A percentile compares a stretch with the other conserved stretches of the same genome.
These are phyloP conservation scores for Schizosaccharomyces octosporus DNA, from an alignment of 805 yeast species.

Conservation along the genomic window DNA sequence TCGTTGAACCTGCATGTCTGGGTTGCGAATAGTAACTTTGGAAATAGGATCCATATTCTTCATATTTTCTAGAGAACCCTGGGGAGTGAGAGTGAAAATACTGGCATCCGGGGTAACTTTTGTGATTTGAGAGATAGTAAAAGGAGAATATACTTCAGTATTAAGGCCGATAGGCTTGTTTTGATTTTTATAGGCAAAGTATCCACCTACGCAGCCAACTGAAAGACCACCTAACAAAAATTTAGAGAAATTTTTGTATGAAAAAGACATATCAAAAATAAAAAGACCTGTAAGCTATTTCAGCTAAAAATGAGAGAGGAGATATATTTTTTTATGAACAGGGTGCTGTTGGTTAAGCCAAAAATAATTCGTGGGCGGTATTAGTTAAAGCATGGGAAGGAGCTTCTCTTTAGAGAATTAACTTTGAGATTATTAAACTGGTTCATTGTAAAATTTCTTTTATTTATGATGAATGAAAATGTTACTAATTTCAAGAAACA, in stretches of 20 bases:
- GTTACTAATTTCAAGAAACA: no score
- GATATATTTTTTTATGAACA: no score
- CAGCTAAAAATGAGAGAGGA: no score
- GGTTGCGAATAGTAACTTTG: not conserved
- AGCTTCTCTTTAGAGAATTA: no score
- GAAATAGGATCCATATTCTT: not conserved
- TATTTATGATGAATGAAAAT: no score
- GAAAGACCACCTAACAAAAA: not conserved
- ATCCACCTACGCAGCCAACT: not conserved
- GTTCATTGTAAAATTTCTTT: no score
- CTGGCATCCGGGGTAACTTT: not conserved
- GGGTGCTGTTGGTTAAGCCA: no score
- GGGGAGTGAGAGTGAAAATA: not conserved
- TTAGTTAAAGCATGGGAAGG: no score
- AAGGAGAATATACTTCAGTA: not conserved
- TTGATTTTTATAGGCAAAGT: not conserved
- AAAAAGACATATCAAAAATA: no score
- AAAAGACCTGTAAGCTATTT: no score
- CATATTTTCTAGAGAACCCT: not conserved
- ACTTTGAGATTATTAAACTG: no score
- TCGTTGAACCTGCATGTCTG: not conserved
- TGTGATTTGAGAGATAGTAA: not conserved
- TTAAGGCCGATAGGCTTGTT: not conserved
- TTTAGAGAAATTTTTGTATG: not conserved
- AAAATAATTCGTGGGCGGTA: no score